Base-by-base conservation (phyloP, 805 yeast genomes). In the Hanseniaspora meyeri region DNA sequence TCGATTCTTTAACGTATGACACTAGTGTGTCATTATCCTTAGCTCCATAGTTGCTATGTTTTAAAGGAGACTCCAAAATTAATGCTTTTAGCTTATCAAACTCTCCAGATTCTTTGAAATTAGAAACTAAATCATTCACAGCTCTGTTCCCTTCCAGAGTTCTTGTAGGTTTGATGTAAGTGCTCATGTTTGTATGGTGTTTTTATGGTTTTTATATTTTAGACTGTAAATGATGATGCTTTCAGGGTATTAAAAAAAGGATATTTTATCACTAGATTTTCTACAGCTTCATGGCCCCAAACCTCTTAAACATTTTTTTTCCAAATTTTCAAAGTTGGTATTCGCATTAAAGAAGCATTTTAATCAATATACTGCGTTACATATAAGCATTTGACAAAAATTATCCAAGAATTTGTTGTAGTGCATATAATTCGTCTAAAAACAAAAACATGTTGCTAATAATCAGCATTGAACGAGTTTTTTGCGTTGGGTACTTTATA, bases 91-190 rank as follows among this genome's bases (percentile, higher is more conserved):
- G 19, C 47, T 61, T 62, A 55, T 69, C 72, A 55, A 69, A 65
- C 52, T 63, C 59, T 7, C 72, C 72, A 40, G 65, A 62, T 43
- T 60, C 64, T 49, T 69, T 69, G 49, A 66, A 69, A 19, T 61
- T 58, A 39, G 64, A 67, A 0, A 66, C 68, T 6, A 68, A 43
- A 8, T 60, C 62, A 29, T 62, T 39, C 12, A 46, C 55, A n/a
- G 50, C 16, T 19, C 14, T 14, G 8, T 19, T 32, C 14, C n/a
- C 17, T 20, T 34, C 27, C 6, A 36, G 4, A 12, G 38, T 36
- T 36, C 38, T 36, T 5, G n/a, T 14, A 4, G 38, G 49, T 46
- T 46, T 46, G 16, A 6, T 24, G 16, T 42, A 42, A 14, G n/a
- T 42, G 29, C 45, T 42, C 45, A 42, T 42, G 7, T 20, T 46